Evolutionary conservation across 2,329 filamentous ascomycete genomes (phyloP).

Genomic region (Ophiostoma angusticollis): DNA sequence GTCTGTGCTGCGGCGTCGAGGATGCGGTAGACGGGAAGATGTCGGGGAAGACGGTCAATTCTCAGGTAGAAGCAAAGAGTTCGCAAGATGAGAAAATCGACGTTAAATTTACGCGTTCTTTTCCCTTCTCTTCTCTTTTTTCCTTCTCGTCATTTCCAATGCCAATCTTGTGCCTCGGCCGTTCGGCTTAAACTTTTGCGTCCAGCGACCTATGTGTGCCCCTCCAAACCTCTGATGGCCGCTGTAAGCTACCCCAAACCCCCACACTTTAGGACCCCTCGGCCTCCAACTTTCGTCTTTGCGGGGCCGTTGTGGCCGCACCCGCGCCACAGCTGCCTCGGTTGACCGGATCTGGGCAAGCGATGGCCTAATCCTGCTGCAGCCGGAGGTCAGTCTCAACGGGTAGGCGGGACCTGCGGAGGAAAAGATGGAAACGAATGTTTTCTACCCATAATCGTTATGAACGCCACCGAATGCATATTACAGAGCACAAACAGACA

Average conservation of each 20-base stretch:
- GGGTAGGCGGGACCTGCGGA: too few species aligned
- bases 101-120: not conserved
- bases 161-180: constrained; percentile 11
- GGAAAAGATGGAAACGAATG: too few species aligned
- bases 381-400: too few species aligned
- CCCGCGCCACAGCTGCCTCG: constrained; percentile 8
- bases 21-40: not conserved
- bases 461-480: not conserved
- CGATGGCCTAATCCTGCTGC: not conserved
- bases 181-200: constrained; percentile 10
- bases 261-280: not conserved
- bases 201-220: not conserved
- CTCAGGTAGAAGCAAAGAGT: too few species aligned
- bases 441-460: too few species aligned
- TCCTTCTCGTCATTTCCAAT: not conserved
- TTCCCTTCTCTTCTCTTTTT: constrained; percentile 1
- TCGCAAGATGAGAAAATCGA: not conserved
- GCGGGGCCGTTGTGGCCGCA: constrained; percentile 7
- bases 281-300: constrained; percentile 5
- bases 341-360: constrained; percentile 9
- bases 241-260: constrained; percentile 7
- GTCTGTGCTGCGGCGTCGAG: constrained; percentile 2
- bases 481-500: not conserved
- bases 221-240: not conserved
- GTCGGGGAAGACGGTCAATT: too few species aligned